Conservation (phyloP, 495 filamentous ascomycete genomes). For the Penicillium daleae region DNA sequence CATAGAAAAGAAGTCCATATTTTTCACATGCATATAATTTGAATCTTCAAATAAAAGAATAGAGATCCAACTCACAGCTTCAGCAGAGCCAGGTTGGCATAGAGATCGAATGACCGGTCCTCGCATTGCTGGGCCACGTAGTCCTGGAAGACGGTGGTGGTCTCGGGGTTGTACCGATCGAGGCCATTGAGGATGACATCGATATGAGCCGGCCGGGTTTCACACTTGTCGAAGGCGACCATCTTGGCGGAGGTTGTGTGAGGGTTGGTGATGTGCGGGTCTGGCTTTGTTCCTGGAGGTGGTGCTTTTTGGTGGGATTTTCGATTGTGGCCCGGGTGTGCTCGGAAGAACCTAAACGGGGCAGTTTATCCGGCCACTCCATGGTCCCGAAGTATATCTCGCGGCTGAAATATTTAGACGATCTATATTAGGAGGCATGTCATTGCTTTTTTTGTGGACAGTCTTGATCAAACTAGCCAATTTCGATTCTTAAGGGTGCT, state of each 20-base stretch:
- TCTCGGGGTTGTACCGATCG: slow-evolving; percentile 98
- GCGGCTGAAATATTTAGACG: not conserved
- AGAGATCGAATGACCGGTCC: slow-evolving; percentile 88
- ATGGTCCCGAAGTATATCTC: slow-evolving; percentile 21
- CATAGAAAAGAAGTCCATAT: slow-evolving; percentile 39
- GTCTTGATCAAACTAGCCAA: not conserved
- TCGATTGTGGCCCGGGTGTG: slow-evolving; percentile 42
- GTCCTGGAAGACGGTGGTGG: slow-evolving; percentile 89
- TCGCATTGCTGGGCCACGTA: slow-evolving; percentile 96
- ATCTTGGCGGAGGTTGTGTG: slow-evolving; percentile 39
- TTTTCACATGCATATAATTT: not conserved
- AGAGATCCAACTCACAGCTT: slow-evolving; percentile 81
- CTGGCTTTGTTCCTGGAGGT: slow-evolving; percentile 28
- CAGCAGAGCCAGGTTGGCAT: slow-evolving; percentile 91
- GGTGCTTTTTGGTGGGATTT: slow-evolving; percentile 47
- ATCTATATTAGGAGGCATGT: not conserved
- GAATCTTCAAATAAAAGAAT: slow-evolving; percentile 11
- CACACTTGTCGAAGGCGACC: slow-evolving; percentile 60
- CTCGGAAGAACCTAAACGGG: slow-evolving; percentile 25
- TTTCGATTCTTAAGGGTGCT: not conserved
- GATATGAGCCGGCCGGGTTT: slow-evolving; percentile 82
- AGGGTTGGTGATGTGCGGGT: slow-evolving; percentile 34
- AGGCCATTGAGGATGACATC: slow-evolving; percentile 88
- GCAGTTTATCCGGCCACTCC: slow-evolving; percentile 28
- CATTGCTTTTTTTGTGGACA: not conserved